A percentile compares a stretch with the other conserved stretches of the same genome.
Conservation (phyloP, 1,284 basidiomycete species). For the Baeospora myosura region DNA sequence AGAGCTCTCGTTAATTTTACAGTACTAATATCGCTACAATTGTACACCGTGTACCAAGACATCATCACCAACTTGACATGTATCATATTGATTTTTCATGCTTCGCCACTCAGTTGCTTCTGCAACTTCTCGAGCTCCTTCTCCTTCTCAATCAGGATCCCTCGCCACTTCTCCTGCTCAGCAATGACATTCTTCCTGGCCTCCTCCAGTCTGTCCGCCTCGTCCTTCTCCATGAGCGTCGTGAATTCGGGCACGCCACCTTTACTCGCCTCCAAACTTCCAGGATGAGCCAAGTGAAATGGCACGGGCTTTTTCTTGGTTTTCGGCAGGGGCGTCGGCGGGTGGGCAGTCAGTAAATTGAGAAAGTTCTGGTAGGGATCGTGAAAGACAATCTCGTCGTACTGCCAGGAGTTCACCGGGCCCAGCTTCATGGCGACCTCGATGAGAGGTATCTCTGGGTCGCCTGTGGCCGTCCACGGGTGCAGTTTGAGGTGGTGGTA, state of each 20-base stretch:
- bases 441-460: conserved; percentile 57
- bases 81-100: not conserved
- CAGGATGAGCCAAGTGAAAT: conserved; percentile 60
- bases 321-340: conserved; percentile 78
- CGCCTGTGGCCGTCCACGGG: conserved; percentile 70
- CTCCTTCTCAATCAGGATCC: conserved; percentile 63
- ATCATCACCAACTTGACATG: no score
- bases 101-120: conserved; percentile 30
- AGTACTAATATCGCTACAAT: no score
- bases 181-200: conserved; percentile 63
- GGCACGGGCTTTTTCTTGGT: conserved; percentile 57
- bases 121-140: conserved; percentile 60
- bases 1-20: no score
- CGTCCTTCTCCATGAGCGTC: conserved; percentile 77
- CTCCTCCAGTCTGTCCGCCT: conserved; percentile 73
- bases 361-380: conserved; percentile 91
- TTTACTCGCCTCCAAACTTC: conserved; percentile 55
- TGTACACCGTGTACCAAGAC: no score
- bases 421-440: conserved; percentile 58
- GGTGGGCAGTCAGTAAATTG: conserved; percentile 72
- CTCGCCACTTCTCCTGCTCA: conserved; percentile 57
- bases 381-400: conserved; percentile 96
- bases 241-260: conserved; percentile 76
- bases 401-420: conserved; percentile 97
- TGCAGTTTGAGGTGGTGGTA: conserved; percentile 96